Evolutionary conservation across 257 asterid genomes (phyloP).

Genomic region (Solanum lignicaule): DNA sequence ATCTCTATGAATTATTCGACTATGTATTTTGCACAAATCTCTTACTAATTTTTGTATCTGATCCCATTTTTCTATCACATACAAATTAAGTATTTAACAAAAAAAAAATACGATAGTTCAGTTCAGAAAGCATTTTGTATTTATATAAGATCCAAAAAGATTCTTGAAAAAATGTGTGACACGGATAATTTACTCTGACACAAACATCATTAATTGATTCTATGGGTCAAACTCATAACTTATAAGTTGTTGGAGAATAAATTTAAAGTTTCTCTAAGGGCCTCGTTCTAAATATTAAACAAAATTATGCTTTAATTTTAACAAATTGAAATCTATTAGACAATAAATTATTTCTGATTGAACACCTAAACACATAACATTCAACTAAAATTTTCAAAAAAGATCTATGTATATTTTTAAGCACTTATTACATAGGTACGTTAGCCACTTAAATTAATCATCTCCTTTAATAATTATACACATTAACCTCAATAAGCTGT

Average conservation of each 20-base stretch:
- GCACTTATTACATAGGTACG: neutral
- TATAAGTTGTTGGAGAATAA: neutral
- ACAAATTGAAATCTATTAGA: no score
- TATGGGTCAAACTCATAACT: neutral
- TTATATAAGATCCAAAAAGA: no score
- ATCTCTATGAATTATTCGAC: neutral
- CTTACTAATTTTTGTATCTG: neutral
- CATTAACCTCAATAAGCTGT: no score
- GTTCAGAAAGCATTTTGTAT: no score
- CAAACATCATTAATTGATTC: neutral
- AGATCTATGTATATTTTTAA: no score
- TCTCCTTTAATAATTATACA: no score
- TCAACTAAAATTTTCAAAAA: no score
- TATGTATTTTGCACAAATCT: neutral
- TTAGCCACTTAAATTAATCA: neutral
- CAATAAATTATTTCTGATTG: no score
- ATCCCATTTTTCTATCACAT: neutral
- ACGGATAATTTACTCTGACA: neutral
- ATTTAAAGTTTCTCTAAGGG: neutral
- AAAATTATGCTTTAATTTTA: no score
- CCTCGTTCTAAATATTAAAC: no score
- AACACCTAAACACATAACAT: no score
- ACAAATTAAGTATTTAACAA: neutral
- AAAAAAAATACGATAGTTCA: neutral
- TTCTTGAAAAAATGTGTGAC: neutral